Percentiles rank a stretch among this genome's conserved stretches.
phyloP scores from a whole-genome alignment of 306 rosid genomes.

The Fagus sylvatica region DNA sequence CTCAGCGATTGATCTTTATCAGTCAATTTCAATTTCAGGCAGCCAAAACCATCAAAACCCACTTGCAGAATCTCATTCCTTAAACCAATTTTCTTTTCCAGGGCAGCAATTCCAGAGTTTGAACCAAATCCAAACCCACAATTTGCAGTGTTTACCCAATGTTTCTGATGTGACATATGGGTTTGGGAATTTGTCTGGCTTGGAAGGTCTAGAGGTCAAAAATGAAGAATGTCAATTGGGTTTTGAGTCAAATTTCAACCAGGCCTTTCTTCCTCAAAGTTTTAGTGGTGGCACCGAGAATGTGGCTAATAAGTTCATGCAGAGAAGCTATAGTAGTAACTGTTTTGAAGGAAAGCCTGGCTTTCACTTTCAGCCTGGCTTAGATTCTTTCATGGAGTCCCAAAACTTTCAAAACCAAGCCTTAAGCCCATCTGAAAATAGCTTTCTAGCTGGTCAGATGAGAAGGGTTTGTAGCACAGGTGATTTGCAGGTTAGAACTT shows the following conservation, averaged over 20 bases:
- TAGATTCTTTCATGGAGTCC: slow-evolving; percentile 46
- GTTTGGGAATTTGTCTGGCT: slow-evolving; percentile 34
- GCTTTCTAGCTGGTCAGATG: slow-evolving; percentile 45
- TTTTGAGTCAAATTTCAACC: slow-evolving; percentile 32
- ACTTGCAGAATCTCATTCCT: slow-evolving; percentile 35
- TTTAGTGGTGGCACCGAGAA: slow-evolving; percentile 44
- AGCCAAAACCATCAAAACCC: slow-evolving; percentile 23
- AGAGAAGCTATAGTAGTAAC: slow-evolving; percentile 68
- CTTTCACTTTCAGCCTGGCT: slow-evolving; percentile 39
- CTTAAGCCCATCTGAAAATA: slow-evolving; percentile 45
- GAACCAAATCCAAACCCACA: slow-evolving; percentile 34
- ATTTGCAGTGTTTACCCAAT: slow-evolving; percentile 16
- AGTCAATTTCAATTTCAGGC: slow-evolving; percentile 33
- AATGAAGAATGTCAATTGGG: slow-evolving; percentile 58
- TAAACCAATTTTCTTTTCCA: slow-evolving; percentile 48
- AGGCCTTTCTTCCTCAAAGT: slow-evolving; percentile 46
- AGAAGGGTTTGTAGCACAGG: slow-evolving; percentile 70
- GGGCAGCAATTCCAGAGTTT: slow-evolving; percentile 44
- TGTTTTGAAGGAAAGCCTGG: slow-evolving; percentile 58
- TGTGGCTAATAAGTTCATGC: slow-evolving; percentile 57
- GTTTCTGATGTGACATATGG: slow-evolving; percentile 25
- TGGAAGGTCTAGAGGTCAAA: slow-evolving; percentile 51
- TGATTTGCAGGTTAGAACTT: slow-evolving; percentile 70
- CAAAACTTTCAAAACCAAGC: slow-evolving; percentile 36
- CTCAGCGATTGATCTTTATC: slow-evolving; percentile 45